These are phyloP conservation scores for Polytrichum formosum DNA, from an alignment of 225 moss, liverwort and hornwort genomes.

Conservation along the genomic window DNA sequence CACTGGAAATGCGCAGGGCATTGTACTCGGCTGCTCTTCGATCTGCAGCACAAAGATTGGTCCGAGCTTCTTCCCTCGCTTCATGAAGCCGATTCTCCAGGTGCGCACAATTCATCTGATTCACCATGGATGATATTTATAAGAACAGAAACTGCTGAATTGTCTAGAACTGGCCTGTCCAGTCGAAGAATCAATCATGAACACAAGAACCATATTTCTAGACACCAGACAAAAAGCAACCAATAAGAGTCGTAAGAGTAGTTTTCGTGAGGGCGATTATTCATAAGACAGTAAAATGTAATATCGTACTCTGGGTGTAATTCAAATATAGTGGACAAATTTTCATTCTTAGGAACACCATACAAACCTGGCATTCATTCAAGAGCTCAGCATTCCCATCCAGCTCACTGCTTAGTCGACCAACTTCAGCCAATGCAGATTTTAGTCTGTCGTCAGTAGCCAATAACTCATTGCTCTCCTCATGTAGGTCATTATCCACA, in stretches of 20 bases:
- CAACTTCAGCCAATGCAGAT: constrained; percentile 60
- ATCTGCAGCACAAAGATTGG: constrained; percentile 87
- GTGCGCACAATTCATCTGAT: constrained; percentile 88
- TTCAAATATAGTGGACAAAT: no score
- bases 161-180: no score
- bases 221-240: no score
- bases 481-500: constrained; percentile 43
- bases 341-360: background rate
- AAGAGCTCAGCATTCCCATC: constrained; percentile 72
- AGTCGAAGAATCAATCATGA: no score
- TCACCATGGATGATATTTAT: constrained; percentile 1
- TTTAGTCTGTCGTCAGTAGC: constrained; percentile 67
- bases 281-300: no score
- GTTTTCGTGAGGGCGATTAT: no score
- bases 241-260: no score
- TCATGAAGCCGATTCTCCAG: constrained; percentile 95
- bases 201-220: no score
- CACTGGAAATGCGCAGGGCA: constrained; percentile 84
- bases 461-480: constrained; percentile 56
- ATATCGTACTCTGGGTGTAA: no score
- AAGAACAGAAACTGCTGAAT: background rate
- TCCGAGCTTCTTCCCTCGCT: constrained; percentile 90
- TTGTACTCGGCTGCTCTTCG: constrained; percentile 83
- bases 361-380: constrained; percentile 85
- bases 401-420: constrained; percentile 54